phyloP scores from a whole-genome alignment of 2,329 filamentous ascomycete species.

The Paracoccidioides lutzii region DNA sequence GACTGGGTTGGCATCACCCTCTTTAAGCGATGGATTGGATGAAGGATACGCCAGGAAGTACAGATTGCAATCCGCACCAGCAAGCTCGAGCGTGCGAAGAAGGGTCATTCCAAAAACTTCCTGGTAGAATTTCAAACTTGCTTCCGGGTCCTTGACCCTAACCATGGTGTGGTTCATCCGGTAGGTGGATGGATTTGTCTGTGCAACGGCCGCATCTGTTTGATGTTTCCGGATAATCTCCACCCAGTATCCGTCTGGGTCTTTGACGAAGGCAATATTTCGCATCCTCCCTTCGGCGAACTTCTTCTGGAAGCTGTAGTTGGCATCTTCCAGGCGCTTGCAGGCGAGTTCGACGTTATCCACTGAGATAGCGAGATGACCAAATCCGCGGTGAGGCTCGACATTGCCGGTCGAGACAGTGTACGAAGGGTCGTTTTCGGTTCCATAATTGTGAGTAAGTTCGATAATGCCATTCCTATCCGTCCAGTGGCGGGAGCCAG shows the following conservation, averaged over 20 bases:
- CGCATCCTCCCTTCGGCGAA: slow-evolving; percentile 76
- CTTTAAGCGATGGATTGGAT: slow-evolving; percentile 40
- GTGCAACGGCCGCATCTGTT: slow-evolving; percentile 33
- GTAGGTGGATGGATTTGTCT: slow-evolving; percentile 64
- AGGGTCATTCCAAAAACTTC: slow-evolving; percentile 82
- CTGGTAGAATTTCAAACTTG: slow-evolving; percentile 67
- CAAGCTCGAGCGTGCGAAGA: slow-evolving; percentile 57
- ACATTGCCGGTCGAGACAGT: slow-evolving; percentile 76
- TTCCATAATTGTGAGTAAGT: slow-evolving; percentile 74
- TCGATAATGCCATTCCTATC: slow-evolving; percentile 87
- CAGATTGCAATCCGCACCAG: slow-evolving; percentile 65
- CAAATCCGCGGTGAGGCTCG: slow-evolving; percentile 74
- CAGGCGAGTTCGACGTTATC: slow-evolving; percentile 83
- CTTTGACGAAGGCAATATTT: slow-evolving; percentile 78
- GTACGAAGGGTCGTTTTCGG: slow-evolving; percentile 70
- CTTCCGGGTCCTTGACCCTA: slow-evolving; percentile 69
- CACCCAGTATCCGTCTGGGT: slow-evolving; percentile 71
- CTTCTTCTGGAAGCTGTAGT: slow-evolving; percentile 92
- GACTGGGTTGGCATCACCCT: slow-evolving; percentile 41
- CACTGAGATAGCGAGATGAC: slow-evolving; percentile 72
- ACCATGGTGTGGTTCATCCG: slow-evolving; percentile 63
- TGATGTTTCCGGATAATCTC: slow-evolving; percentile 53
- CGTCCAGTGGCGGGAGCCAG: slow-evolving; percentile 57
- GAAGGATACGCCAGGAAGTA: slow-evolving; percentile 81
- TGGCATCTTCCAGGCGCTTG: slow-evolving; percentile 74